These are phyloP conservation scores for Calendula officinalis DNA, from an alignment of 129 eudicot species.

Conservation along the genomic window DNA sequence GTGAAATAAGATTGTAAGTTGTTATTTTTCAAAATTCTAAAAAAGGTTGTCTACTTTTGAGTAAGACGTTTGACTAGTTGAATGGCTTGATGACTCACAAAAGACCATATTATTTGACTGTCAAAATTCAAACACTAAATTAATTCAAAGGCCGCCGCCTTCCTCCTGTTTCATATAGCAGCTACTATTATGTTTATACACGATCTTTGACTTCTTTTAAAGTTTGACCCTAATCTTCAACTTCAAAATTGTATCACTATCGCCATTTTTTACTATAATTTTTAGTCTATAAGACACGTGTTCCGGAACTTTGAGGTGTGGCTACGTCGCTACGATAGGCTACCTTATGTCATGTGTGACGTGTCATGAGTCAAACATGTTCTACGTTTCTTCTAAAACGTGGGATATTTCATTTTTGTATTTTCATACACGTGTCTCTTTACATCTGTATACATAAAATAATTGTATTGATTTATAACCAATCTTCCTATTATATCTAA, in stretches of 20 bases:
- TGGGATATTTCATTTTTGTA: neutral
- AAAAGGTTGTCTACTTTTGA: neutral
- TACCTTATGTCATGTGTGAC: neutral
- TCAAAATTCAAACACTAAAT: slow-evolving; percentile 6
- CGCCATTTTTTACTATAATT: too few species aligned
- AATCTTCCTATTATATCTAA: too few species aligned
- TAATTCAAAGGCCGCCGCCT: slow-evolving; percentile 27
- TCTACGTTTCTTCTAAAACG: neutral
- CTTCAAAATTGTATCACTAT: too few species aligned
- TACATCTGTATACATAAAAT: neutral
- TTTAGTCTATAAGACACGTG: too few species aligned
- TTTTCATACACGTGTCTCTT: neutral
- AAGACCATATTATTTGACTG: slow-evolving; percentile 7
- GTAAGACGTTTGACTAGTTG: slow-evolving; percentile 6
- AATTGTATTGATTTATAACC: too few species aligned
- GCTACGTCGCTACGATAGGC: neutral
- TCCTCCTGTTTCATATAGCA: neutral
- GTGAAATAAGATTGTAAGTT: neutral
- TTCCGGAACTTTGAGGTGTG: neutral
- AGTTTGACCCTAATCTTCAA: too few species aligned
- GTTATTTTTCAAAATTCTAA: too few species aligned
- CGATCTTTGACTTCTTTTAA: too few species aligned
- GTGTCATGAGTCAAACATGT: neutral
- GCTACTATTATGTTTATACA: too few species aligned
- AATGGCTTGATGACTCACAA: neutral